Conservation (phyloP, 192 early-diverging fungal species). For the Cladochytrium replicatum region DNA sequence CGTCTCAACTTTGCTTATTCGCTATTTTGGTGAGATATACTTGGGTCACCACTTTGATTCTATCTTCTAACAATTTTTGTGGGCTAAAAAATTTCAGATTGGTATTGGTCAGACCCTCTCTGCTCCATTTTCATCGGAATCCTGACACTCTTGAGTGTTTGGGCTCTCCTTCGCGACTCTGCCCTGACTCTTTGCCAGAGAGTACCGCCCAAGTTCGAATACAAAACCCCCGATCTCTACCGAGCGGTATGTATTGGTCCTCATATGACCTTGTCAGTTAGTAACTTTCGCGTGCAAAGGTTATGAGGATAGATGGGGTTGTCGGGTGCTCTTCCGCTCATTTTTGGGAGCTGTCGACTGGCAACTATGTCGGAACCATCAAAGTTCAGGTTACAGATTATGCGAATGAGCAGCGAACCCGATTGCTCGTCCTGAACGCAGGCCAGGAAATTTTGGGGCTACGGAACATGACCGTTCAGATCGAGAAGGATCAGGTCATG, state of each 20-base stretch:
- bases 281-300: slow-evolving; percentile 1
- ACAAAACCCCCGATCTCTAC: slow-evolving; percentile 11
- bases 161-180: slow-evolving; percentile 72
- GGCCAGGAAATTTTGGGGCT: slow-evolving; percentile 27
- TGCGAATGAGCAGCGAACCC: slow-evolving; percentile 19
- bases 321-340: slow-evolving; percentile 28
- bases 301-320: slow-evolving; percentile 24
- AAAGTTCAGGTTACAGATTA: slow-evolving; percentile 21
- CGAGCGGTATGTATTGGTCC: slow-evolving; percentile 3
- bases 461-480: slow-evolving; percentile 29
- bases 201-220: slow-evolving; percentile 18
- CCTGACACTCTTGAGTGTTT: slow-evolving; percentile 74
- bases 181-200: slow-evolving; percentile 33
- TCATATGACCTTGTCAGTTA: background rate
- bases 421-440: slow-evolving; percentile 20
- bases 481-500: slow-evolving; percentile 32
- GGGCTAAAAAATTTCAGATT: slow-evolving; percentile 30
- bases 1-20: slow-evolving; percentile 81
- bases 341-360: slow-evolving; percentile 37
- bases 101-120: slow-evolving; percentile 92
- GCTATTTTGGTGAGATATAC: slow-evolving; percentile 53
- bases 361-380: slow-evolving; percentile 31
- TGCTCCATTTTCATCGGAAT: slow-evolving; percentile 86
- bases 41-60: background rate
- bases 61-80: too few species aligned